Percentiles rank a stretch among this genome's conserved stretches.
phyloP scores from a whole-genome alignment of 2,329 filamentous ascomycete genomes.

The Calycina herbarum region DNA sequence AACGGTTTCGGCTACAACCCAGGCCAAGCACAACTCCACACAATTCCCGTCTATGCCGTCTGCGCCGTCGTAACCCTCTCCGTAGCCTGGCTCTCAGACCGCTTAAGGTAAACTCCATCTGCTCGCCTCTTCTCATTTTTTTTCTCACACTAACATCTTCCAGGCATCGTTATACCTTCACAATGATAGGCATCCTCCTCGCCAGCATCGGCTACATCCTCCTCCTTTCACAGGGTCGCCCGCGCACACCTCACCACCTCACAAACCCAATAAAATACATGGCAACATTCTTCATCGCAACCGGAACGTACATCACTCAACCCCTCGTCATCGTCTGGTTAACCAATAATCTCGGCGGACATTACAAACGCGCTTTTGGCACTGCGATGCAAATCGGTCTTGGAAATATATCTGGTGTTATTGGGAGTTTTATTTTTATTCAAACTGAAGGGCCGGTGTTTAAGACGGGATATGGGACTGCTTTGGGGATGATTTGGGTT shows the following conservation, averaged over 20 bases:
- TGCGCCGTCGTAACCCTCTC: constrained; percentile 15
- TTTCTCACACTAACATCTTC: constrained; percentile 15
- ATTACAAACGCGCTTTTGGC: constrained; percentile 34
- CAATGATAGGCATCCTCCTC: constrained; percentile 21
- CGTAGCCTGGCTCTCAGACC: constrained; percentile 15
- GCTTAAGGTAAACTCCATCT: not conserved
- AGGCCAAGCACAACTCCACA: constrained; percentile 2
- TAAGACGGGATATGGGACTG: constrained; percentile 40
- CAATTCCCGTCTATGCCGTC: constrained; percentile 17
- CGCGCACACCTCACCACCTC: constrained; percentile 41
- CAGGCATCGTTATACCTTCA: constrained; percentile 26
- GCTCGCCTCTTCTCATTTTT: not conserved
- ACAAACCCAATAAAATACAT: constrained; percentile 66
- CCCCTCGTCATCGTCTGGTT: constrained; percentile 69
- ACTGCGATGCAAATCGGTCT: constrained; percentile 35
- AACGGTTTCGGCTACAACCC: constrained; percentile 13
- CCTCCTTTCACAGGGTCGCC: constrained; percentile 37
- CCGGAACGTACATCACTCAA: constrained; percentile 79
- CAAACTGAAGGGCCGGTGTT: constrained; percentile 39
- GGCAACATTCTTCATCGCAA: constrained; percentile 74
- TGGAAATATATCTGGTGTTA: constrained; percentile 37
- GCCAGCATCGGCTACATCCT: constrained; percentile 24
- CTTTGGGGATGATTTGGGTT: constrained; percentile 30
- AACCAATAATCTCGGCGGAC: constrained; percentile 52
- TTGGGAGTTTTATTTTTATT: constrained; percentile 43